Base-by-base conservation (phyloP, 2,329 filamentous ascomycete genomes). In the Acrocalymma vagum region DNA sequence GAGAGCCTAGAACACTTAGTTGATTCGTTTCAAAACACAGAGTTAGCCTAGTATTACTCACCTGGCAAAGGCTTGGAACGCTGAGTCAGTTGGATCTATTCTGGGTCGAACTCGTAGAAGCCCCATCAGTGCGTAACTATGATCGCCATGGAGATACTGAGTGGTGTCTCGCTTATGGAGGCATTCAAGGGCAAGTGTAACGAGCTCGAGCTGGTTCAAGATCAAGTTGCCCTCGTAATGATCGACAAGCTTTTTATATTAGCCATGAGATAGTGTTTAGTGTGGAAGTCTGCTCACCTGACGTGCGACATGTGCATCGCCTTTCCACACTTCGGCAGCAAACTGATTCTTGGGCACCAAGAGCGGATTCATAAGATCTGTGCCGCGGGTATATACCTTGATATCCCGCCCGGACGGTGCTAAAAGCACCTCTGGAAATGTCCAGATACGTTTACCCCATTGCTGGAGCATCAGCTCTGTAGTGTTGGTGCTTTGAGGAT, bases 101-200 rank as follows among this genome's bases (percentile, higher is more conserved):
- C 51, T 50, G 0, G 73, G 75, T 6, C 75, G 54, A 9, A 70
- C 62, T 6, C 72, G 62, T 3, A 73, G 48, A 8, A 78, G 63
- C 3, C 75, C 75, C 74, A 77, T 78, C 17, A 78, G 52, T 0
- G 73, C 74, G 29, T 78, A 78, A 6, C 70, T 65, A 7, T 72
- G 58, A 37, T 78, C 75, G 2, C 72, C 74, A 0, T 49, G 48
- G 9, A 65, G 63, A 37, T 72, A 69, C 31, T 69, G 52, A 2
- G 57, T 57, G 0, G 70, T 75, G 3, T 65, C 39, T 8, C 74
- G 65, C 13, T 60, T 60, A 8, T 70, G 60, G 6, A 78, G 60
- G 45, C 73, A 78, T 21, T 69, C 58, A 6, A 74, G 51, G 11
- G 69, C 70, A 13, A 73, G 53, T 1, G 65, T 67, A 11, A 75